Evolutionary conservation across 805 yeast species (phyloP).

Genomic region (Sugiyamaella chiloensis): DNA sequence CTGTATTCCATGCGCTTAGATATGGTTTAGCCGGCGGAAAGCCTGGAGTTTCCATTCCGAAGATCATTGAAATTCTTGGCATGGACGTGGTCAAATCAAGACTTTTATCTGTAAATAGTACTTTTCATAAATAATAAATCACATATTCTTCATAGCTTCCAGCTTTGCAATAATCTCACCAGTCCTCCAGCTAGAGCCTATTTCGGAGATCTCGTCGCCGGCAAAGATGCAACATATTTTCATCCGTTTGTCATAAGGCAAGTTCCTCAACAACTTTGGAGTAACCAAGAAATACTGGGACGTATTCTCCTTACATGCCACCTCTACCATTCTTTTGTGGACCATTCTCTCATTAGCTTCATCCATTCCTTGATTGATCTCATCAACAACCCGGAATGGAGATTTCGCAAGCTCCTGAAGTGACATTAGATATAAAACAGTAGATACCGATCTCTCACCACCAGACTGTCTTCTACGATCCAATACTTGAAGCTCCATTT

Average conservation of each 20-base stretch:
- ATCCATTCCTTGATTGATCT: slow-evolving; percentile 99
- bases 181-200: neutral
- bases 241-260: slow-evolving; percentile 77
- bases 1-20: slow-evolving; percentile 56
- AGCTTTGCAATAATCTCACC: neutral
- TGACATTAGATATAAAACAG: slow-evolving; percentile 85
- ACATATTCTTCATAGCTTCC: neutral
- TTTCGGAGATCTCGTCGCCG: slow-evolving; percentile 24
- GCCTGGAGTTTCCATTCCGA: slow-evolving; percentile 67
- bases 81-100: slow-evolving; percentile 27
- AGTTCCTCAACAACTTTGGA: slow-evolving; percentile 78
- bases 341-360: slow-evolving; percentile 84
- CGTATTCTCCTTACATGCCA: slow-evolving; percentile 61
- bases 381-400: slow-evolving; percentile 95
- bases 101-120: neutral
- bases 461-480: slow-evolving; percentile 94
- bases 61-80: slow-evolving; percentile 53
- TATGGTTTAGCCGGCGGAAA: slow-evolving; percentile 66
- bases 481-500: slow-evolving; percentile 62
- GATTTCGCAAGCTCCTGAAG: slow-evolving; percentile 83
- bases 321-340: slow-evolving; percentile 78
- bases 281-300: slow-evolving; percentile 91
- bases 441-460: slow-evolving; percentile 95
- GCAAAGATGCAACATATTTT: slow-evolving; percentile 81
- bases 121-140: neutral